Conservation (phyloP, 1,284 basidiomycete species). For the Trichosporon sp. region DNA sequence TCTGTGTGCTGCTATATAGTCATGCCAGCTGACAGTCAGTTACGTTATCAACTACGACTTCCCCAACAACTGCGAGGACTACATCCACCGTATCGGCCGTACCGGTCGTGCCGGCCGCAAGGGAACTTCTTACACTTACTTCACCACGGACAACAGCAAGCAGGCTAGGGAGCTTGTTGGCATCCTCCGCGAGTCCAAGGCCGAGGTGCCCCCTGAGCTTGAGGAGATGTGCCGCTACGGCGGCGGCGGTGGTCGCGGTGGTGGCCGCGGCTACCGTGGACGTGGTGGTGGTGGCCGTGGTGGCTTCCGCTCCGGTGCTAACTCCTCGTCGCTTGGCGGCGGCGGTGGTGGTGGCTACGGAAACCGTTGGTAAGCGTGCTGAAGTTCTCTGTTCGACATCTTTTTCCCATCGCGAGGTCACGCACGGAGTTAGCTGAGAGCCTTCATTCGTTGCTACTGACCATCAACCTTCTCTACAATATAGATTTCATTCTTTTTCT, state of each 20-base stretch:
- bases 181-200: conserved; percentile 87
- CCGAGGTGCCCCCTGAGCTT: conserved; percentile 77
- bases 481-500: conserved; percentile 14
- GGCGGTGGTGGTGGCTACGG: conserved; percentile 38
- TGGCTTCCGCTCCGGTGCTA: conserved; percentile 27
- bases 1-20: neutral
- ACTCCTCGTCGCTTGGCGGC: conserved; percentile 17
- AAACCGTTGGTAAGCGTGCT: conserved; percentile 27
- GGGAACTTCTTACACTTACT: conserved; percentile 86
- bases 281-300: conserved; percentile 54
- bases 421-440: conserved; percentile 1
- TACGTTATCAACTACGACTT: conserved; percentile 74
- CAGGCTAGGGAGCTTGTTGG: conserved; percentile 82
- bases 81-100: conserved; percentile 55
- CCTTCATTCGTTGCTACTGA: conserved; percentile 12
- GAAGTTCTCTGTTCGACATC: neutral
- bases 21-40: conserved; percentile 16
- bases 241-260: conserved; percentile 53
- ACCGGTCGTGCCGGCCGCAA: conserved; percentile 55
- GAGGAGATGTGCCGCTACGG: conserved; percentile 89
- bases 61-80: conserved; percentile 63
- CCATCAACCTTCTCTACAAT: neutral
- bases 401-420: neutral
- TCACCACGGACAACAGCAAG: conserved; percentile 91
- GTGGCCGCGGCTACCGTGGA: conserved; percentile 51